A percentile compares a stretch with the other conserved stretches of the same genome.
These are phyloP conservation scores for Phytopythium helicoides DNA, from an alignment of 352 stramenopile genomes.

Conservation along the genomic window DNA sequence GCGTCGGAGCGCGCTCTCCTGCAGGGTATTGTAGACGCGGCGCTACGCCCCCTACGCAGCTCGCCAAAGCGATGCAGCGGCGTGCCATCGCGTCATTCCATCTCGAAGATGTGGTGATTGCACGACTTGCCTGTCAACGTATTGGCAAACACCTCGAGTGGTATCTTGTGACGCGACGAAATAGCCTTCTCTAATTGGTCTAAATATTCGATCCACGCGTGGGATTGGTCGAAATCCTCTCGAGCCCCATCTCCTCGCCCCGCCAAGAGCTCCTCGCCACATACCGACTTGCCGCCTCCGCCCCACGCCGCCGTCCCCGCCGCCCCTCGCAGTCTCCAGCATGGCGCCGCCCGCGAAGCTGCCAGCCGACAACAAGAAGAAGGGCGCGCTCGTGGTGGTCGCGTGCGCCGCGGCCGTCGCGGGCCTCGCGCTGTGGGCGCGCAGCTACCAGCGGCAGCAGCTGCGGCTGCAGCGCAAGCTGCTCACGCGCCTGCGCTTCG, in stretches of 20 bases:
- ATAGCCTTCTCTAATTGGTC: slow-evolving; percentile 16
- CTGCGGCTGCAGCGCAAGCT: slow-evolving; percentile 40
- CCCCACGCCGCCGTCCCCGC: background rate
- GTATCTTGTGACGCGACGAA: slow-evolving; percentile 6
- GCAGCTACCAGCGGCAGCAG: slow-evolving; percentile 42
- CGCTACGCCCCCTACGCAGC: no score
- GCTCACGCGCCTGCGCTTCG: slow-evolving; percentile 68
- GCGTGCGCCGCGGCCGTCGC: slow-evolving; percentile 43
- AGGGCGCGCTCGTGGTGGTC: slow-evolving; percentile 50
- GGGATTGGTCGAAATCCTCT: background rate
- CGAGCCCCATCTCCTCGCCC: background rate
- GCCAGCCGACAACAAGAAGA: slow-evolving; percentile 49
- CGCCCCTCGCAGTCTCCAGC: background rate
- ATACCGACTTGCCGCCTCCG: no score
- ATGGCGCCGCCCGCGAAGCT: slow-evolving; percentile 1
- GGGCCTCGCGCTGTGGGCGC: slow-evolving; percentile 48
- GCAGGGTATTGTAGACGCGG: no score
- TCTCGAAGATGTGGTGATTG: no score
- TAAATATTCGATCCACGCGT: background rate
- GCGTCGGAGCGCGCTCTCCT: no score
- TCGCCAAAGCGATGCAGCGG: no score
- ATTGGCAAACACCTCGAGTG: no score
- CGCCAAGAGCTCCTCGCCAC: no score
- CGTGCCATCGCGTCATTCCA: no score
- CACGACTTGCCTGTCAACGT: no score